Base-by-base conservation (phyloP, 306 rosid genomes). In the Quercus variabilis region DNA sequence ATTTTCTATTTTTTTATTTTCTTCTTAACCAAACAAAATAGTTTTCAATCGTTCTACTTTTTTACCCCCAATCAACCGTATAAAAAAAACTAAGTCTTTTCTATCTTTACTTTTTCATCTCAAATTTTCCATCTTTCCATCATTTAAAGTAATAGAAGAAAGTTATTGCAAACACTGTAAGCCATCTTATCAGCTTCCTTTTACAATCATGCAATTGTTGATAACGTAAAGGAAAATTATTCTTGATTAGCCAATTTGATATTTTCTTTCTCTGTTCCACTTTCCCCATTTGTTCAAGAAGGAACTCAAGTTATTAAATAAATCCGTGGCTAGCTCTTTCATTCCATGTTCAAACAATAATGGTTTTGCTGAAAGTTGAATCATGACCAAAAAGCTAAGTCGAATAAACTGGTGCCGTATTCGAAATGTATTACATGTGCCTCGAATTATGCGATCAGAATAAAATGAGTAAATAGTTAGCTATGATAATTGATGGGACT, bases 351-450 rank as follows among this genome's bases (percentile, higher is more conserved):
- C 49, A 65, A 31, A 65, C 71, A 3, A 60, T 25, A 60, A 60
- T 25, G 67, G 25, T 25, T 60, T 23, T 25, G 7, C 31, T 12
- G 67, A 25, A 60, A 25, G 23, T 8, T 10, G 21, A 65, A 14
- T 17, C 71, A 65, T 31, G 18, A 65, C 21, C 21, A 28, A 63
- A 28, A 28, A 31, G 41, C 46, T 41, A 41, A 26, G 63, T 52
- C 85, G 60, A 82, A 62, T 14, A 31, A 28, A 46, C 46, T 64
- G 49, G 74, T 38, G 78, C 51, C 60, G 60, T 65, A 46, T 51
- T 26, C 20, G 56, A 21, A 8, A 21, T 13, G 3, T 5, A 28
- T 12, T 49, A 49, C 54, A 49, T 3, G 14, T 49, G 54, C 54
- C 14, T 10, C 17, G 15, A 49, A 13, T 12, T 49, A 49, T 10